These are phyloP conservation scores for Cytospora piceae DNA, from an alignment of 2,329 filamentous ascomycete genomes.

Conservation along the genomic window DNA sequence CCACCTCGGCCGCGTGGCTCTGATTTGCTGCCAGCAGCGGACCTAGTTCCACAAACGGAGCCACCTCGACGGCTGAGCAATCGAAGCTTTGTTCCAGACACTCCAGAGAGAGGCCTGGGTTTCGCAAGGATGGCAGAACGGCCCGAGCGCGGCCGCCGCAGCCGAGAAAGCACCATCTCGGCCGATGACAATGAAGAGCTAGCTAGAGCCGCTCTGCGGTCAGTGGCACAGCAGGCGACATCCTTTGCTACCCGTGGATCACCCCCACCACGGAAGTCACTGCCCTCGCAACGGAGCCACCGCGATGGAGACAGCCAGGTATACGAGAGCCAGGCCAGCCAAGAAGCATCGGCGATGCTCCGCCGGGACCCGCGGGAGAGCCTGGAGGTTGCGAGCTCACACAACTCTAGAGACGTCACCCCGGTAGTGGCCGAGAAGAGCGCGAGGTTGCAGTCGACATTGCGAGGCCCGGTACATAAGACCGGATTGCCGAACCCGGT, in stretches of 20 bases:
- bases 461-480: conserved; percentile 52
- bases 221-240: conserved; percentile 46
- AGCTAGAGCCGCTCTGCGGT: conserved; percentile 57
- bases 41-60: conserved; percentile 65
- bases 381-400: conserved; percentile 53
- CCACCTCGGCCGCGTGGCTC: conserved; percentile 50
- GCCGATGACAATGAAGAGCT: conserved; percentile 64
- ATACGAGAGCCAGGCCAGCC: conserved; percentile 75
- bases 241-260: conserved; percentile 36
- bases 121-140: conserved; percentile 34
- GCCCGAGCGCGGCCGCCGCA: conserved; percentile 60
- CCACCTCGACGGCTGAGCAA: conserved; percentile 51
- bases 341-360: conserved; percentile 75
- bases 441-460: conserved; percentile 54
- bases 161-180: conserved; percentile 85
- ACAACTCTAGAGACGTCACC: conserved; percentile 48
- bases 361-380: conserved; percentile 61
- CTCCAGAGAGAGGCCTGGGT: conserved; percentile 43
- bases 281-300: conserved; percentile 31
- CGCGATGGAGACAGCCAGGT: conserved; percentile 61
- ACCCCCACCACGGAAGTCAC: conserved; percentile 21
- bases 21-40: conserved; percentile 63
- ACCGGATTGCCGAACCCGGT: conserved; percentile 41
- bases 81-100: conserved; percentile 48
- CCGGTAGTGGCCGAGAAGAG: conserved; percentile 51